Percentiles rank a stretch among this genome's conserved stretches.
These are phyloP conservation scores for Mycena sp. DNA, from an alignment of 1,284 basidiomycete species.

Conservation along the genomic window DNA sequence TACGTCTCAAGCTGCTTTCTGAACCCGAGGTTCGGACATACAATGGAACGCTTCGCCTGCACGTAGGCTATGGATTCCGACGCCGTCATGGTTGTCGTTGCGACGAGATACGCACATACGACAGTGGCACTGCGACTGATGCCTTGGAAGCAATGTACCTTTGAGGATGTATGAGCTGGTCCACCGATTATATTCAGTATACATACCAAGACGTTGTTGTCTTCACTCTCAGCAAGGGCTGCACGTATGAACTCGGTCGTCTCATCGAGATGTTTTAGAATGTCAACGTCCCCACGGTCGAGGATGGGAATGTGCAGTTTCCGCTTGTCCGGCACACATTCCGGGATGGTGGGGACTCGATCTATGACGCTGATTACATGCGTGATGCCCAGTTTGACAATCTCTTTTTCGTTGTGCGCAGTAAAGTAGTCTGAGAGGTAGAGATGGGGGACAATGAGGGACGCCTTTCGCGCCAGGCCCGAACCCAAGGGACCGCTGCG, in stretches of 20 bases:
- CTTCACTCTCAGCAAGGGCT: constrained; percentile 61
- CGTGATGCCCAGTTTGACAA: constrained; percentile 53
- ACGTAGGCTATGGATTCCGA: constrained; percentile 64
- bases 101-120: constrained; percentile 84
- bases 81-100: constrained; percentile 62
- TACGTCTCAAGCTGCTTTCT: constrained; percentile 55
- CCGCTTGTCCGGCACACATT: constrained; percentile 55
- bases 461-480: constrained; percentile 48
- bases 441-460: constrained; percentile 65
- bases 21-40: constrained; percentile 75
- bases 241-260: constrained; percentile 71
- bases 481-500: too few species aligned
- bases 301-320: constrained; percentile 64
- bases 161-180: background rate
- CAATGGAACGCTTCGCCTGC: constrained; percentile 62
- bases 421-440: constrained; percentile 73
- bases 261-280: constrained; percentile 64
- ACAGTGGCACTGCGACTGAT: constrained; percentile 84
- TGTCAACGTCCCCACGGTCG: constrained; percentile 64
- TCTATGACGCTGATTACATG: constrained; percentile 74
- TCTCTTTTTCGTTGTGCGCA: constrained; percentile 10
- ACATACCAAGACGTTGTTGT: constrained; percentile 70
- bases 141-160: constrained; percentile 86
- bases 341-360: constrained; percentile 53
- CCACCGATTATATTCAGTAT: background rate